Conservation (phyloP, 805 yeast genomes). For the Kuraishia capsulata region DNA sequence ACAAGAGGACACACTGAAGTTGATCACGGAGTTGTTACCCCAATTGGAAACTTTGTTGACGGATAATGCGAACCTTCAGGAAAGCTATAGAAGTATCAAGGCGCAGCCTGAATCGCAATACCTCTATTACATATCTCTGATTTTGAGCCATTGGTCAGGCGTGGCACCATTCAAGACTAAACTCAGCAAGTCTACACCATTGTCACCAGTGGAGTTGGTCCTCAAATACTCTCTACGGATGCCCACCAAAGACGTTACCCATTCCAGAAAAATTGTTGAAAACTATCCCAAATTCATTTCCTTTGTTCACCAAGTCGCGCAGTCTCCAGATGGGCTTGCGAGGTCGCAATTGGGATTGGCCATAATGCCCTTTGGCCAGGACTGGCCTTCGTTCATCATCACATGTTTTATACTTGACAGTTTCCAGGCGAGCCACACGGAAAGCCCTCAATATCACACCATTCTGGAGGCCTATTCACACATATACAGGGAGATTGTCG, state of each 20-base stretch:
- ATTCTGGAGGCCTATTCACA: constrained; percentile 20
- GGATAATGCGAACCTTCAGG: background rate
- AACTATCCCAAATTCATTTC: constrained; percentile 16
- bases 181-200: constrained; percentile 17
- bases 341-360: constrained; percentile 56
- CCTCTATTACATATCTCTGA: constrained; percentile 36
- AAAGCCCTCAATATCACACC: constrained; percentile 12
- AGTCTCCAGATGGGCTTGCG: constrained; percentile 10
- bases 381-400: constrained; percentile 34
- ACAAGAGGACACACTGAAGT: constrained; percentile 2
- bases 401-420: constrained; percentile 10
- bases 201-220: constrained; percentile 35
- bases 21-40: constrained; percentile 7
- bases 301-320: constrained; percentile 18
- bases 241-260: constrained; percentile 46
- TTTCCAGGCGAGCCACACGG: constrained; percentile 5
- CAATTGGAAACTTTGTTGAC: constrained; percentile 8
- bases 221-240: constrained; percentile 64
- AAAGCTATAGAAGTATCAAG: too few relatives aligned
- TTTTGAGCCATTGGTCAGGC: constrained; percentile 41
- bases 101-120: background rate
- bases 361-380: constrained; percentile 43
- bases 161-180: constrained; percentile 27
- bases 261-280: constrained; percentile 35
- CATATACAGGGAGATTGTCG: constrained; percentile 23